Percentiles rank a stretch among this genome's conserved stretches.
Conservation (phyloP, 2,329 filamentous ascomycete species). For the Xylaria sp. region DNA sequence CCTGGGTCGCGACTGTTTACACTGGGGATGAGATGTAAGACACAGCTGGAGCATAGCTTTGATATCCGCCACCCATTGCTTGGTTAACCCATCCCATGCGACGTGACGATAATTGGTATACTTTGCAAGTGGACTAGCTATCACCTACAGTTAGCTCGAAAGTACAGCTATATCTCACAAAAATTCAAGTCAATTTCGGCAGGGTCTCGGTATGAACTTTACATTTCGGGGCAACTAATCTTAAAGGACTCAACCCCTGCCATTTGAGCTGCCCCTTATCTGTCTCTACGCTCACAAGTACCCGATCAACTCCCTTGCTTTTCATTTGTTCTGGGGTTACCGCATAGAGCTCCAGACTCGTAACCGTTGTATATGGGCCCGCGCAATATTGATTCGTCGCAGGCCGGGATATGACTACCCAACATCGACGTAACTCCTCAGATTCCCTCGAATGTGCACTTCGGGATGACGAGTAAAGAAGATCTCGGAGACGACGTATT, state of each 20-base stretch:
- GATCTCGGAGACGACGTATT: slow-evolving; percentile 14
- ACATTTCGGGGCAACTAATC: slow-evolving; percentile 18
- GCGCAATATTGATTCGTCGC: background rate
- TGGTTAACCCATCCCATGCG: slow-evolving; percentile 14
- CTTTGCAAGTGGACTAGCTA: slow-evolving; percentile 19
- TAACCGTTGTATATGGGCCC: background rate
- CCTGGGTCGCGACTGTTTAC: slow-evolving; percentile 9
- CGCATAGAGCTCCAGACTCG: background rate
- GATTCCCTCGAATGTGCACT: background rate
- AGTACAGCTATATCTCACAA: background rate
- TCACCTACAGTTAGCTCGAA: slow-evolving; percentile 1
- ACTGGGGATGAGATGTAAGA: slow-evolving; percentile 14
- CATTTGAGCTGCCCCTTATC: slow-evolving; percentile 23
- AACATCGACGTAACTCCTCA: slow-evolving; percentile 11
- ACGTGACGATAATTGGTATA: slow-evolving; percentile 20
- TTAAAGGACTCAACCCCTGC: slow-evolving; percentile 15
- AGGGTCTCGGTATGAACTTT: slow-evolving; percentile 16
- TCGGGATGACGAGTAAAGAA: background rate
- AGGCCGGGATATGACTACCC: slow-evolving; percentile 17
- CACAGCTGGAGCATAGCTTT: slow-evolving; percentile 9
- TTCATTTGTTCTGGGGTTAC: background rate
- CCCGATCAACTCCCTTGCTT: background rate
- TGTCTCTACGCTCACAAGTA: slow-evolving; percentile 13
- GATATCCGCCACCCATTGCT: slow-evolving; percentile 12
- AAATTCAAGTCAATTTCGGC: background rate